These are phyloP conservation scores for Crinitomyces ghanaensis DNA, from an alignment of 805 yeast species.

Conservation along the genomic window DNA sequence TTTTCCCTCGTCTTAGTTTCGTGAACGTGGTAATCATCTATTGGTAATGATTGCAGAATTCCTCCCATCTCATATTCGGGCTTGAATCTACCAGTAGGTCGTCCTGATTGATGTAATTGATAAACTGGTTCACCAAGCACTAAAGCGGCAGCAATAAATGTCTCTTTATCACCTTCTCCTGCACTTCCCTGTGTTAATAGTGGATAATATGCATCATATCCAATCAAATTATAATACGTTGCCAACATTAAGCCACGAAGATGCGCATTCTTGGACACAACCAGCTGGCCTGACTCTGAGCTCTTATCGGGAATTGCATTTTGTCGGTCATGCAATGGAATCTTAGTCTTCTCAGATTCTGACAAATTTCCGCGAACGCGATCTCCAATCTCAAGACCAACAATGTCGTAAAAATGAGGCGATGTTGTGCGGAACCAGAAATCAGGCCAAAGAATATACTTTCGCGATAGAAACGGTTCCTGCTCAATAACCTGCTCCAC, in stretches of 20 bases:
- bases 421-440: slow-evolving; percentile 77
- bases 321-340: slow-evolving; percentile 45
- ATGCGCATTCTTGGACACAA: slow-evolving; percentile 47
- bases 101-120: slow-evolving; percentile 4
- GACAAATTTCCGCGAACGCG: slow-evolving; percentile 26
- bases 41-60: slow-evolving; percentile 66
- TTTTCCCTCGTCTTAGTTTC: slow-evolving; percentile 5
- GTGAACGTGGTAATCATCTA: slow-evolving; percentile 35
- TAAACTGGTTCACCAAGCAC: slow-evolving; percentile 35
- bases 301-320: slow-evolving; percentile 61
- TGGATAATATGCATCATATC: slow-evolving; percentile 48
- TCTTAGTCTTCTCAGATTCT: slow-evolving; percentile 4
- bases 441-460: slow-evolving; percentile 67
- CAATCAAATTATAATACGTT: slow-evolving; percentile 52
- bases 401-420: slow-evolving; percentile 59
- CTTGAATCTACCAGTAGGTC: slow-evolving; percentile 25
- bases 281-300: slow-evolving; percentile 56
- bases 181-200: slow-evolving; percentile 47
- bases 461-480: slow-evolving; percentile 41
- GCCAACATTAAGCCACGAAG: slow-evolving; percentile 45
- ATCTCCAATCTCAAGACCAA: slow-evolving; percentile 38
- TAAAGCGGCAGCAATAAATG: slow-evolving; percentile 59
- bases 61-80: slow-evolving; percentile 49
- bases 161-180: slow-evolving; percentile 78
- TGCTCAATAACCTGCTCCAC: slow-evolving; percentile 49